Evolutionary conservation across 306 rosid genomes (phyloP).

Genomic region (Cucumis melo): DNA sequence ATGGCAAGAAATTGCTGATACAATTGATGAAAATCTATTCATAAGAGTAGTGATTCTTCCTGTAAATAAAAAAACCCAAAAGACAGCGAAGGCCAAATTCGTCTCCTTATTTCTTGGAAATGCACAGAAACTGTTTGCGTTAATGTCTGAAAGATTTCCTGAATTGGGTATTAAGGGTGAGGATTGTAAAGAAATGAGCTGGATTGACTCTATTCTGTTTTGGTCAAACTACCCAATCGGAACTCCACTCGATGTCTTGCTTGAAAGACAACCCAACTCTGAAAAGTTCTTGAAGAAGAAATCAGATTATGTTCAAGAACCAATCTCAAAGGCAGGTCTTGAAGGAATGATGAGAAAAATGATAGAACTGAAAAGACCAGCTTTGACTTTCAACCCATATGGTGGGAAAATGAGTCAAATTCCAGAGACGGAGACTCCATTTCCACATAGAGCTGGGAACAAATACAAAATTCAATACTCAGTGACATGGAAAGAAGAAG

Average conservation of each 20-base stretch:
- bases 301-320: conserved; percentile 51
- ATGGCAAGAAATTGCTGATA: conserved; percentile 49
- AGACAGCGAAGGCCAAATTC: conserved; percentile 39
- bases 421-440: conserved; percentile 39
- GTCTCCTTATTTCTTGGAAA: conserved; percentile 50
- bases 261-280: conserved; percentile 27
- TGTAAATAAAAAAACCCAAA: conserved; percentile 17
- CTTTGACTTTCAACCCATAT: conserved; percentile 36
- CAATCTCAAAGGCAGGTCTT: conserved; percentile 30
- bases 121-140: conserved; percentile 19
- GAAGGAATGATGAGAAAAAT: conserved; percentile 55
- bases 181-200: conserved; percentile 41
- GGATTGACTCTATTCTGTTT: conserved; percentile 42
- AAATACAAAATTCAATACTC: conserved; percentile 52
- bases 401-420: conserved; percentile 65
- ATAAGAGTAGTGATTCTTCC: conserved; percentile 54
- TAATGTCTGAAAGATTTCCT: conserved; percentile 33
- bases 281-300: conserved; percentile 54
- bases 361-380: conserved; percentile 39
- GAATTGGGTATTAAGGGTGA: conserved; percentile 34
- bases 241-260: conserved; percentile 31
- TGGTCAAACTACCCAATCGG: conserved; percentile 49
- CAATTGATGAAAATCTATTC: conserved; percentile 28
- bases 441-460: conserved; percentile 71
- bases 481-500: conserved; percentile 47